A percentile compares a stretch with the other conserved stretches of the same genome.
phyloP scores from a whole-genome alignment of 2,329 filamentous ascomycete species.

The Fusarium sulawesiense region DNA sequence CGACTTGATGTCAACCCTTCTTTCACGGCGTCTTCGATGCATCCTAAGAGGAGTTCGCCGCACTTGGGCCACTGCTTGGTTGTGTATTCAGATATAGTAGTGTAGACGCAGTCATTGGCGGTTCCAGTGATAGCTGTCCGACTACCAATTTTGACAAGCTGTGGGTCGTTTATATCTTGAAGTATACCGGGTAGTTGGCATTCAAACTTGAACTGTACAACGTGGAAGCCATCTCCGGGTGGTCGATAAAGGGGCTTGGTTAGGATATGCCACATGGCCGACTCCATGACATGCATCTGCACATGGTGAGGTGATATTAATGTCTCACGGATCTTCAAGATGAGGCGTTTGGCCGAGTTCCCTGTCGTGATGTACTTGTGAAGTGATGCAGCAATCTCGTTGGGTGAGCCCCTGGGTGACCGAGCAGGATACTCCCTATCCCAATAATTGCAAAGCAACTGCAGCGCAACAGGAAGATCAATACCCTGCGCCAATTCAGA shows the following conservation, averaged over 20 bases:
- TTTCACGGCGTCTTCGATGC: constrained; percentile 49
- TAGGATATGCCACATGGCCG: constrained; percentile 52
- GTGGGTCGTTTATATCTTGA: constrained; percentile 47
- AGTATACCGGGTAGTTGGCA: constrained; percentile 49
- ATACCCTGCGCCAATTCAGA: constrained; percentile 49
- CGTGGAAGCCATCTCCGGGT: constrained; percentile 51
- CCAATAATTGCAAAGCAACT: constrained; percentile 53
- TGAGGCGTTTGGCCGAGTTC: constrained; percentile 45
- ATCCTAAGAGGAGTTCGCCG: constrained; percentile 46
- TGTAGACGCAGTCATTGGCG: constrained; percentile 48
- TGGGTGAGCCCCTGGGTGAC: constrained; percentile 50
- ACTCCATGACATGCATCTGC: constrained; percentile 54
- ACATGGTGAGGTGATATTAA: constrained; percentile 52
- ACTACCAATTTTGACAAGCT: constrained; percentile 46
- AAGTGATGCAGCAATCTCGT: constrained; percentile 50
- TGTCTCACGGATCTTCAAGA: constrained; percentile 47
- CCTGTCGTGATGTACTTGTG: constrained; percentile 48
- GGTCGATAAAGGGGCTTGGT: constrained; percentile 48
- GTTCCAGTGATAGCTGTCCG: constrained; percentile 52
- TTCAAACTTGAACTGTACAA: constrained; percentile 52
- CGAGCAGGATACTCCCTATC: constrained; percentile 50
- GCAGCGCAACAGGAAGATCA: constrained; percentile 50
- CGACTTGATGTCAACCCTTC: constrained; percentile 44
- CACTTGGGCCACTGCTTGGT: constrained; percentile 50
- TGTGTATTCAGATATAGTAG: constrained; percentile 51